A percentile compares a stretch with the other conserved stretches of the same genome.
Conservation (phyloP, 331 rosid genomes). For the Dryas integrifolia region DNA sequence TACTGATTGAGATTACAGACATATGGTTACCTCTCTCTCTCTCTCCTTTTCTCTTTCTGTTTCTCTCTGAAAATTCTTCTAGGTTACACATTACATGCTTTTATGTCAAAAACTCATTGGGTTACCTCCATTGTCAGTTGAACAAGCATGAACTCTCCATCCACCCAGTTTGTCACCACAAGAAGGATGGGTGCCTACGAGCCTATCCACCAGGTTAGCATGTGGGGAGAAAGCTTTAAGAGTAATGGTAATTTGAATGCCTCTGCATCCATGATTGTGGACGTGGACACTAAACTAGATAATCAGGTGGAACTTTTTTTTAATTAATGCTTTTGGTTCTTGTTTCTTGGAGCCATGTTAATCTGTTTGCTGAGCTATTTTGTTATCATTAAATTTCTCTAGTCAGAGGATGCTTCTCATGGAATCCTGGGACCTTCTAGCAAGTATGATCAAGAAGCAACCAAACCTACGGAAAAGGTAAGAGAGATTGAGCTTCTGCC, state of each 20-base stretch:
- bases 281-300: constrained; percentile 47
- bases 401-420: constrained; percentile 71
- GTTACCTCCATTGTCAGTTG: constrained; percentile 28
- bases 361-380: constrained; percentile 21
- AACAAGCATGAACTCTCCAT: constrained; percentile 59
- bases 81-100: not conserved
- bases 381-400: constrained; percentile 19
- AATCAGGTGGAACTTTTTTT: constrained; percentile 40
- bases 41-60: too few species aligned
- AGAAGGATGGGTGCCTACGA: constrained; percentile 73
- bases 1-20: not conserved
- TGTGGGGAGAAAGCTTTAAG: constrained; percentile 79
- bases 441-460: constrained; percentile 55
- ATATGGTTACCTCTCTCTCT: not conserved
- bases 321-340: constrained; percentile 20
- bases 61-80: not conserved
- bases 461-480: constrained; percentile 67
- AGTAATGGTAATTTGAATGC: constrained; percentile 45
- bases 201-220: constrained; percentile 72
- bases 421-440: constrained; percentile 55
- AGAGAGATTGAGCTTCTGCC: not conserved
- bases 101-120: constrained; percentile 30
- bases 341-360: constrained; percentile 12
- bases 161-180: constrained; percentile 58
- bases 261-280: constrained; percentile 50